Evolutionary conservation across 163 green algal species (phyloP).

Genomic region (Volvox carteri): DNA sequence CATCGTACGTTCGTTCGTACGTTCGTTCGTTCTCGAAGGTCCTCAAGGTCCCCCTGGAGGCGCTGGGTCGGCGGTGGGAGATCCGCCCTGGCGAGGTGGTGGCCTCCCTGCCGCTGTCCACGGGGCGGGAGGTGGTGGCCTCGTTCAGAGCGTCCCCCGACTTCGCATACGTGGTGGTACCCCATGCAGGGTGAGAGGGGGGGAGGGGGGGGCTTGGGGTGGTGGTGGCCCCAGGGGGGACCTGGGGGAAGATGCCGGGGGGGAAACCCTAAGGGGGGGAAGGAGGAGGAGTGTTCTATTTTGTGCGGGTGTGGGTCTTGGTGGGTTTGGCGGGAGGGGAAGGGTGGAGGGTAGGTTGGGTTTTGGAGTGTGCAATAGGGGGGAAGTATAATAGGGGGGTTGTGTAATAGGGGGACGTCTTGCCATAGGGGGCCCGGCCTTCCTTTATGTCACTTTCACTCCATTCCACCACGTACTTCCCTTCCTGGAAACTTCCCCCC

Average conservation of each 20-base stretch:
- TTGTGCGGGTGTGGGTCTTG: neutral
- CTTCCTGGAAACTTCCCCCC: neutral
- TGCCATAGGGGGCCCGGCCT: no score
- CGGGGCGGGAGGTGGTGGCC: slow-evolving; percentile 45
- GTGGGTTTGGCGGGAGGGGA: no score
- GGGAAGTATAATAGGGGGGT: no score
- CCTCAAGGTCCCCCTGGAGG: slow-evolving; percentile 49
- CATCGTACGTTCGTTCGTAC: no score
- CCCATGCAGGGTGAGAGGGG: slow-evolving; percentile 63
- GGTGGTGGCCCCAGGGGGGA: neutral
- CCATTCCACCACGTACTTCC: no score
- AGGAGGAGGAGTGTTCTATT: neutral
- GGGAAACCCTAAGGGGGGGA: neutral
- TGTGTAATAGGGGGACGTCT: no score
- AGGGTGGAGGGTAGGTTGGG: no score
- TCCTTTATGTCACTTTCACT: no score
- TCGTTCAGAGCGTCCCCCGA: slow-evolving; percentile 55
- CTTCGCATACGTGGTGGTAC: slow-evolving; percentile 69
- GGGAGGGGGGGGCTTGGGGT: neutral
- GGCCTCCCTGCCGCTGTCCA: slow-evolving; percentile 27
- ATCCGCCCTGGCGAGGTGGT: slow-evolving; percentile 45
- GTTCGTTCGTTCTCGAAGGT: slow-evolving; percentile 47
- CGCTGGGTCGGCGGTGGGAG: slow-evolving; percentile 59
- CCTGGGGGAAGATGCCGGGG: no score
- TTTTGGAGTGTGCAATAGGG: no score